phyloP scores from a whole-genome alignment of 1,139 yeast species.

The Nematodospora anomalae region DNA sequence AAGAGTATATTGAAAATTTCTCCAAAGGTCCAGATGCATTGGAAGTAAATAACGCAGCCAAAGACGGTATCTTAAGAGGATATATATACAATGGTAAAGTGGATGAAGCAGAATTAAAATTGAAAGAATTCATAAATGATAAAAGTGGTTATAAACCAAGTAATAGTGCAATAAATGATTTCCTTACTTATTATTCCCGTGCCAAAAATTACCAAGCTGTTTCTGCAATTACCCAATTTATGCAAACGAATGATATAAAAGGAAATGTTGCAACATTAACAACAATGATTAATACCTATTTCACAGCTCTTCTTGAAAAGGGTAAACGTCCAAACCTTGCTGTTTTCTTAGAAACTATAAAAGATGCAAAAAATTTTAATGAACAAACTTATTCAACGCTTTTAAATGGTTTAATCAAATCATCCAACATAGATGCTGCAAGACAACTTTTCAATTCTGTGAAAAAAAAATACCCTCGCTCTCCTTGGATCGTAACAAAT shows the following conservation, averaged over 20 bases:
- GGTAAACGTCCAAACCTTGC: conserved; percentile 47
- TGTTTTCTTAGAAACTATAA: conserved; percentile 42
- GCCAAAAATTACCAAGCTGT: conserved; percentile 36
- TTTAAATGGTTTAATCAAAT: conserved; percentile 55
- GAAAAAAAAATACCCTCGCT: conserved; percentile 31
- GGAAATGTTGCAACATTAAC: conserved; percentile 71
- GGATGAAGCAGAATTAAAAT: conserved; percentile 35
- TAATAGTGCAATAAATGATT: conserved; percentile 37
- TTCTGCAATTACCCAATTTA: conserved; percentile 39
- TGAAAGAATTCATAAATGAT: conserved; percentile 28
- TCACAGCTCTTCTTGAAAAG: conserved; percentile 46
- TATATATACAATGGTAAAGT: conserved; percentile 30
- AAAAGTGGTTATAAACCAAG: conserved; percentile 34
- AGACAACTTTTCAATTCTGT: conserved; percentile 45
- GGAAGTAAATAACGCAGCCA: conserved; percentile 30
- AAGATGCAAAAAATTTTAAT: conserved; percentile 42
- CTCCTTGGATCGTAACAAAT: conserved; percentile 51
- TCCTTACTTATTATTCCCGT: conserved; percentile 34
- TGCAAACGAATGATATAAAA: conserved; percentile 40
- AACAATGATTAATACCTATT: conserved; percentile 55
- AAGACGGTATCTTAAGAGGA: conserved; percentile 41
- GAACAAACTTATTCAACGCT: conserved; percentile 54
- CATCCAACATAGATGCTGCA: conserved; percentile 52
- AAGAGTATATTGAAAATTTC: conserved; percentile 25
- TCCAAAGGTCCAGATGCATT: conserved; percentile 17